These are phyloP conservation scores for Abortiporus biennis DNA, from an alignment of 1,284 basidiomycete genomes.

Conservation along the genomic window DNA sequence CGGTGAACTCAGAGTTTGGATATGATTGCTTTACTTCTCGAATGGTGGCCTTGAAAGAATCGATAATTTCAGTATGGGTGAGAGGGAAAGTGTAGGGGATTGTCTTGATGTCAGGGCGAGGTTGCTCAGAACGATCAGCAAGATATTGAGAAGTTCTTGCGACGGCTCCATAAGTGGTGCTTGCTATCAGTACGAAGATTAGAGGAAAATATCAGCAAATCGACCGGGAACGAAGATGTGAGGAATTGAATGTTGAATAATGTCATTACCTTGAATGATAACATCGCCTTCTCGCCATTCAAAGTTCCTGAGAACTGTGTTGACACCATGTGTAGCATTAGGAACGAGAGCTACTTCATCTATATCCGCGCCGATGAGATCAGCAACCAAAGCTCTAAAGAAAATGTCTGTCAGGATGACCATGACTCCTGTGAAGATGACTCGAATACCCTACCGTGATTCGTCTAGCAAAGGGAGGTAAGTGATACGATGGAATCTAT, in stretches of 20 bases:
- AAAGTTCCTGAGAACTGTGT: slow-evolving; percentile 62
- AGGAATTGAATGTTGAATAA: too few relatives aligned
- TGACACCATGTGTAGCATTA: slow-evolving; percentile 64
- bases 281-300: slow-evolving; percentile 46
- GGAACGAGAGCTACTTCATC: slow-evolving; percentile 66
- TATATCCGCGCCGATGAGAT: slow-evolving; percentile 48
- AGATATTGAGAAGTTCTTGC: slow-evolving; percentile 52
- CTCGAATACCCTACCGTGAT: too few relatives aligned
- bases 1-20: slow-evolving; percentile 17
- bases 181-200: slow-evolving; percentile 11
- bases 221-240: not conserved
- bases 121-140: slow-evolving; percentile 36
- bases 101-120: slow-evolving; percentile 13
- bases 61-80: slow-evolving; percentile 53
- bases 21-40: slow-evolving; percentile 30
- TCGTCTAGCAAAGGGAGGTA: slow-evolving; percentile 34
- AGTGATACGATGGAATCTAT: slow-evolving; percentile 49
- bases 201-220: not conserved
- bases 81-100: slow-evolving; percentile 40
- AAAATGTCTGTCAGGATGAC: too few relatives aligned
- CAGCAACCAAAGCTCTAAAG: slow-evolving; percentile 43
- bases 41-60: slow-evolving; percentile 41
- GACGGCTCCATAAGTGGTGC: slow-evolving; percentile 57
- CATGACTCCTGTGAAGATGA: too few relatives aligned
- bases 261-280: slow-evolving; percentile 37